Evolutionary conservation across 352 stramenopile genomes (phyloP), one percentile per base, ranked within the genome.

Genomic region (Globisporangium irregulare): DNA sequence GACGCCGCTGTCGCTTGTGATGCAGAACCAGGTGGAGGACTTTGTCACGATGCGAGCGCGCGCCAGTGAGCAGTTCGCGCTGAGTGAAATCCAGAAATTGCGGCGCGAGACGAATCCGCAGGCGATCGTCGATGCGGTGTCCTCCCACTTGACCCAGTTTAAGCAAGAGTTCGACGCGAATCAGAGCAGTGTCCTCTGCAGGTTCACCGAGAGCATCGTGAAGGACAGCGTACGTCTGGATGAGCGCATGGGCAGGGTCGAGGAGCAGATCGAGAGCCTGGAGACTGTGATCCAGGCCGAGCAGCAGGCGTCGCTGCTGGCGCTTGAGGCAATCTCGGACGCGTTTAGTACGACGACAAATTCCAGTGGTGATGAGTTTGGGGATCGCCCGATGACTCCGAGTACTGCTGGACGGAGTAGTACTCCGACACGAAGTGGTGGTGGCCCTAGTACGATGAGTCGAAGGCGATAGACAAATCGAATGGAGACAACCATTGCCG

Each of bases 251-350:
- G 48, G 68, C n/a, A 69, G 79, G 18, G 66, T 90, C 8, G 84
- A 92, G 59, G 24, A 61, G 43, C 81, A 92, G 66, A 72, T 92
- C n/a, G 72, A 46, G 0, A 74, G 68, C 15, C 67, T 92, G 2
- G 84, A 90, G 36, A 64, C 67, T 0, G 77, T 92, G 32, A 84
- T 92, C 55, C 80, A 92, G 60, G 78, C 80, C 3, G 84, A 92
- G 65, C 84, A 92, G 59, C 81, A 92, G 72, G 80, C 84, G 3
- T 90, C 81, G 22, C 71, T 92, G 25, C 66, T 89, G 27, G 84
- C 84, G 12, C 71, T 92, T 22, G 81, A 92, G 36, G 84, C 84
- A 4, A 90, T 92, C 43, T 92, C 84, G 29, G 83, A 89, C 41
- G 84, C 84, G 15, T 89, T 43, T 15, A 43, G 10, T 18, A 43